These are phyloP conservation scores for Pascua sp. DNA, from an alignment of 1,284 basidiomycete genomes.

Conservation along the genomic window DNA sequence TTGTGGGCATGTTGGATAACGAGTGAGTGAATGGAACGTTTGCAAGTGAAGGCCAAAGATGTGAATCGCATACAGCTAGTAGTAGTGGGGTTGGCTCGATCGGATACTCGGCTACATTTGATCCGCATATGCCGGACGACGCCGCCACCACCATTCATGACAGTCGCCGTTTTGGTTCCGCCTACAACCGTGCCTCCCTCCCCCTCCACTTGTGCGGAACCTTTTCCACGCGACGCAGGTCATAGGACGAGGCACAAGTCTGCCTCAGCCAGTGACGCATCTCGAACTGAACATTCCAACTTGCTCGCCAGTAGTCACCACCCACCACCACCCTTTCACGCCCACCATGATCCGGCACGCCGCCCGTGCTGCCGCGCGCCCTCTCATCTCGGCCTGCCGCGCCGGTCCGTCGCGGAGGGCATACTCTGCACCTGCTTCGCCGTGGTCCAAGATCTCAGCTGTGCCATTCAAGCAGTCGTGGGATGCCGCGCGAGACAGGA, in stretches of 20 bases:
- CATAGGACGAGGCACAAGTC: too few relatives aligned
- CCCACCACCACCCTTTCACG: background rate
- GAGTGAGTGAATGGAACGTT: background rate
- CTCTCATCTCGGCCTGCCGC: background rate
- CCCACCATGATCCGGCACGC: constrained; percentile 2
- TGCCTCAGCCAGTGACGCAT: too few relatives aligned
- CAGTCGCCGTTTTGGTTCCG: background rate
- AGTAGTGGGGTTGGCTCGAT: too few relatives aligned
- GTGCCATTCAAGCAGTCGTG: constrained; percentile 28
- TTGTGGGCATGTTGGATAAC: constrained; percentile 6
- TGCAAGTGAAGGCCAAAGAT: too few relatives aligned
- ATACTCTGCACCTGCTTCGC: background rate
- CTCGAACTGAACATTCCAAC: too few relatives aligned
- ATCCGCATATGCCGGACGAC: too few relatives aligned
- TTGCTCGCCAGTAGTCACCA: background rate
- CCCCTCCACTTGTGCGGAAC: background rate
- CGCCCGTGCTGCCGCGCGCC: constrained; percentile 1
- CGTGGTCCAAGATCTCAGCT: constrained; percentile 27
- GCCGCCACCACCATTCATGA: too few relatives aligned
- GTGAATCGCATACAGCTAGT: too few relatives aligned
- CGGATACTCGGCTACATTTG: too few relatives aligned
- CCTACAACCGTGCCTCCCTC: too few relatives aligned
- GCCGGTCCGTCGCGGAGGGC: background rate
- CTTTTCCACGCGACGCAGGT: background rate
- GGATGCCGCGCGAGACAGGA: constrained; percentile 20